Percentiles rank a stretch among this genome's conserved stretches.
These are phyloP conservation scores for Phytophthora citricola DNA, from an alignment of 352 stramenopile genomes.

Conservation along the genomic window DNA sequence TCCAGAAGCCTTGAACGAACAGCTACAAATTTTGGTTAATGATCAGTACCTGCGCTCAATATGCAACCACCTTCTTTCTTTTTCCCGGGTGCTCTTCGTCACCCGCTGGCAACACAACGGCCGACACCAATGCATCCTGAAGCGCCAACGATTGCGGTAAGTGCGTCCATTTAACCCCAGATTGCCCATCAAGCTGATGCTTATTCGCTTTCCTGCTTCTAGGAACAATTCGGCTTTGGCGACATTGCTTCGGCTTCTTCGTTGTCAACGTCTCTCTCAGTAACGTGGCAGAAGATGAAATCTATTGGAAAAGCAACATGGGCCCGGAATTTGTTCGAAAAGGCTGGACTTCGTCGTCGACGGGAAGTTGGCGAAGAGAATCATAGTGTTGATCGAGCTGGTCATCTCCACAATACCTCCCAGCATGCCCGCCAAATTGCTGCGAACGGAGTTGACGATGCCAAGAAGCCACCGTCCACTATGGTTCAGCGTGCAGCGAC, in stretches of 20 bases:
- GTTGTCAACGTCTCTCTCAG: constrained; percentile 55
- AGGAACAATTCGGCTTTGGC: constrained; percentile 84
- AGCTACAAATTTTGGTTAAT: constrained; percentile 59
- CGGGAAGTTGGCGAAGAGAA: constrained; percentile 21
- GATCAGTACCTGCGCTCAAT: constrained; percentile 58
- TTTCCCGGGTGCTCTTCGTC: constrained; percentile 44
- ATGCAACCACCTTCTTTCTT: constrained; percentile 52
- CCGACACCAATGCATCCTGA: constrained; percentile 59
- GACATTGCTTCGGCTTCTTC: constrained; percentile 65
- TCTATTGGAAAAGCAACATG: constrained; percentile 59
- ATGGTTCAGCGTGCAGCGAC: constrained; percentile 13
- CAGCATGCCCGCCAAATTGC: constrained; percentile 49
- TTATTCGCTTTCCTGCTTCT: neutral
- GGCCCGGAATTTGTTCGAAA: constrained; percentile 66
- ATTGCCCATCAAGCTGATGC: neutral
- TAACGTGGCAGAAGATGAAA: constrained; percentile 69
- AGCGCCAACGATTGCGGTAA: constrained; percentile 56
- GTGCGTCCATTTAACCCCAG: neutral
- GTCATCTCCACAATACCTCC: constrained; percentile 46
- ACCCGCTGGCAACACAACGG: constrained; percentile 45
- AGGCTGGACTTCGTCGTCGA: constrained; percentile 45
- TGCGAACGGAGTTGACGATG: constrained; percentile 18
- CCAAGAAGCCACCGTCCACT: constrained; percentile 1
- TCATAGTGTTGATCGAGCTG: constrained; percentile 1
- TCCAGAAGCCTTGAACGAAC: constrained; percentile 56